phyloP scores from a whole-genome alignment of 306 rosid species.

The Gastrolobium bilobum region DNA sequence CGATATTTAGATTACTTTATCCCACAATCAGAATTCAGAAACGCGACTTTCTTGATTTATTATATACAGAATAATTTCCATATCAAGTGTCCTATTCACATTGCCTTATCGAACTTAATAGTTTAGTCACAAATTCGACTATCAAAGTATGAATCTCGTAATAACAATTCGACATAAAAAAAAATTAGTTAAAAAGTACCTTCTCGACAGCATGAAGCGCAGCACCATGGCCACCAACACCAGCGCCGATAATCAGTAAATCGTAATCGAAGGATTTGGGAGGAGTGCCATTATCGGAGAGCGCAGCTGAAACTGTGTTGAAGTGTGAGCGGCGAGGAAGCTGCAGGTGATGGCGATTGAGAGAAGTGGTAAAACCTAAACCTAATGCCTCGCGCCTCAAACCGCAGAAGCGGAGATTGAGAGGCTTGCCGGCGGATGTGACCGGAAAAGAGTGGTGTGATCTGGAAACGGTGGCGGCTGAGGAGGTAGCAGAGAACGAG shows the following conservation, averaged over 20 bases:
- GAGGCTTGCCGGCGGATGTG: conserved; percentile 45
- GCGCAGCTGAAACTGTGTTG: conserved; percentile 56
- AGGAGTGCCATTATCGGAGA: conserved; percentile 75
- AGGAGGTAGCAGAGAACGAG: conserved; percentile 63
- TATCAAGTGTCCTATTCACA: not conserved
- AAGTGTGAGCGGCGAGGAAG: conserved; percentile 46
- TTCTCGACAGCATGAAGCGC: conserved; percentile 97
- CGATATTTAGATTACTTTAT: conserved; percentile 3
- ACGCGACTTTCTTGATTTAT: not conserved
- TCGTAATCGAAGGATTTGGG: conserved; percentile 87
- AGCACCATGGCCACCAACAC: conserved; percentile 98
- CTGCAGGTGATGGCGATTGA: conserved; percentile 43
- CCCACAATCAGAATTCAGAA: not conserved
- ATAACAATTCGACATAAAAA: not conserved
- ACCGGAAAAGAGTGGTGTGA: conserved; percentile 49
- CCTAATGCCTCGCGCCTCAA: conserved; percentile 70
- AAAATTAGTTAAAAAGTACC: conserved; percentile 53
- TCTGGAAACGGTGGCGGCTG: conserved; percentile 60
- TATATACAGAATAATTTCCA: not conserved
- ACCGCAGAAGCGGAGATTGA: conserved; percentile 88
- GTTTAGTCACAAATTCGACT: not conserved
- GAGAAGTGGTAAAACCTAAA: conserved; percentile 60
- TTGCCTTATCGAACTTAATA: not conserved
- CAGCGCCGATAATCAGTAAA: conserved; percentile 93
- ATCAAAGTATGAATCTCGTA: not conserved